Percentiles rank a stretch among this genome's conserved stretches.
Conservation (phyloP, 345 rosid genomes). For the Conringia planisiliqua region DNA sequence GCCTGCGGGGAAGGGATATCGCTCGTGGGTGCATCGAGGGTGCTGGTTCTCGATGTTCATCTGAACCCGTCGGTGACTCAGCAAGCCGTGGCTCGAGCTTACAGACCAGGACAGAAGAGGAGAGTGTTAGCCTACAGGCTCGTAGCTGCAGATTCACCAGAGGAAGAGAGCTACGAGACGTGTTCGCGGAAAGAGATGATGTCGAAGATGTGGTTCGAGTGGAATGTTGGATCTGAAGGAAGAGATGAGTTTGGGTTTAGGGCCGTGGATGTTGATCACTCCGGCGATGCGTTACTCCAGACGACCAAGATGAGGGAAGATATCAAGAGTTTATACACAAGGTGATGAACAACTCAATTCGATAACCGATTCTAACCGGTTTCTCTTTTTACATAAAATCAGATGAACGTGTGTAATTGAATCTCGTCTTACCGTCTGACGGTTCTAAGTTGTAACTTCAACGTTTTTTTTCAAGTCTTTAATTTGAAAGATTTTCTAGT, state of each 20-base stretch:
- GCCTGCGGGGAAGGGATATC: slow-evolving; percentile 99
- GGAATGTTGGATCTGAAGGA: slow-evolving; percentile 69
- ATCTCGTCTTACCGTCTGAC: no score
- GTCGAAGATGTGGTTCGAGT: slow-evolving; percentile 92
- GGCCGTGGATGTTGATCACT: background rate
- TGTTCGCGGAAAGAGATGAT: slow-evolving; percentile 77
- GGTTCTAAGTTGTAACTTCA: no score
- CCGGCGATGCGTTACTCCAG: background rate
- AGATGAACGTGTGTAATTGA: no score
- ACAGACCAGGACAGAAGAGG: slow-evolving; percentile 81
- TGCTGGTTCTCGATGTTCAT: slow-evolving; percentile 79
- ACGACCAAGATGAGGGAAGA: background rate
- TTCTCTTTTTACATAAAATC: no score
- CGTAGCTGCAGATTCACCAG: slow-evolving; percentile 77
- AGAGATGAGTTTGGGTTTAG: slow-evolving; percentile 19
- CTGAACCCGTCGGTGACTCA: slow-evolving; percentile 96
- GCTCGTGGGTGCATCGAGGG: slow-evolving; percentile 81
- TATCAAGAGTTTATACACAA: background rate
- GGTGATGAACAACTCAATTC: no score
- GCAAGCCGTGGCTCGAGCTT: slow-evolving; percentile 89
- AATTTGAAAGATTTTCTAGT: no score
- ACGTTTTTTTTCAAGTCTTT: no score
- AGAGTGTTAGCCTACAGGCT: slow-evolving; percentile 70
- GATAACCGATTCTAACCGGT: no score
- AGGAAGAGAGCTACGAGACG: slow-evolving; percentile 58